Evolutionary conservation across 306 rosid species (phyloP).

Genomic region (Potentilla sterilis): DNA sequence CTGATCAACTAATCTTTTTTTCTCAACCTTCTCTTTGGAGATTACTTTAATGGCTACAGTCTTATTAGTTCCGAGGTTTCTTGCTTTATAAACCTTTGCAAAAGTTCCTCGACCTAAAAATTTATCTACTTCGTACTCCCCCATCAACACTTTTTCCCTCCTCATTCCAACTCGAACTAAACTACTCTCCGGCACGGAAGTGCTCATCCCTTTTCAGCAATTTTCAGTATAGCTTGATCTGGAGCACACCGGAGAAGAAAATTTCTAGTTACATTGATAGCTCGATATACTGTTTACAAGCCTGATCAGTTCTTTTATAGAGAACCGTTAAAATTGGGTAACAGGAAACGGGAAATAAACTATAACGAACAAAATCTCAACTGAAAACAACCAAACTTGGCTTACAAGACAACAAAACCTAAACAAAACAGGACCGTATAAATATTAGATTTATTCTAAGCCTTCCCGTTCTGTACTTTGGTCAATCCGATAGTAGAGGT

Average conservation of each 20-base stretch:
- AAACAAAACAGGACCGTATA: background rate
- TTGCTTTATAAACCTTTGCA: constrained; percentile 53
- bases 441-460: background rate
- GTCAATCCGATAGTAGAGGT: background rate
- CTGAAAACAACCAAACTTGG: background rate
- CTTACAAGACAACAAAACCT: background rate
- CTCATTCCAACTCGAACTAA: constrained; percentile 30
- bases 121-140: constrained; percentile 48
- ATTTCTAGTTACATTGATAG: background rate
- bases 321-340: background rate
- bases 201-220: background rate
- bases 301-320: background rate
- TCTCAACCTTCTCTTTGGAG: constrained; percentile 37
- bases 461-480: background rate
- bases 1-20: constrained; percentile 30
- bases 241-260: background rate
- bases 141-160: constrained; percentile 39
- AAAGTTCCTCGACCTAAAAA: constrained; percentile 53
- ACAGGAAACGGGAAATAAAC: background rate
- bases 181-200: background rate
- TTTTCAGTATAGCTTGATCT: background rate
- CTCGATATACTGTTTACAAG: background rate
- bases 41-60: constrained; percentile 50
- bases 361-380: background rate
- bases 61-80: constrained; percentile 32